Conservation (phyloP, 2,329 filamentous ascomycete genomes). For the Dactylellina haptotyla region DNA sequence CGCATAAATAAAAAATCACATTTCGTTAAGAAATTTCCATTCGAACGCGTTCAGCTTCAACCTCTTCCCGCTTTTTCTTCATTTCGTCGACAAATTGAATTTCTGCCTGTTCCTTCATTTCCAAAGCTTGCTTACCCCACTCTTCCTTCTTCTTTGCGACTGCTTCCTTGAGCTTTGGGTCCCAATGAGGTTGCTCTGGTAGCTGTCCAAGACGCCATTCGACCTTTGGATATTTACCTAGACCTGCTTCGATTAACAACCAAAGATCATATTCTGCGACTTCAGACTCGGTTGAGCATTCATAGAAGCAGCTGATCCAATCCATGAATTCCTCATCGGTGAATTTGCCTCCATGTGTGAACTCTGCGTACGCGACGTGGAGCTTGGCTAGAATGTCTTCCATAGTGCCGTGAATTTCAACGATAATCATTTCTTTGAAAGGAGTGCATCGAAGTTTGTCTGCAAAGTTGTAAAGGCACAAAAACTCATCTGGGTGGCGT, state of each 20-base stretch:
- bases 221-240: background rate
- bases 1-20: no score
- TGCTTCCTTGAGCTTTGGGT: background rate
- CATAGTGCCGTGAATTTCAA: background rate
- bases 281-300: slow-evolving; percentile 9
- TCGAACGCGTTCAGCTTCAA: background rate
- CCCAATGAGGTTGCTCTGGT: background rate
- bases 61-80: background rate
- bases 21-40: background rate
- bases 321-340: slow-evolving; percentile 12
- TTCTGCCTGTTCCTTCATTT: background rate
- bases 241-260: background rate
- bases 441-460: background rate
- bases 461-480: slow-evolving; percentile 25
- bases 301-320: slow-evolving; percentile 33
- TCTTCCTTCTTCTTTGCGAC: background rate
- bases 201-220: background rate
- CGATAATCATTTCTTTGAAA: slow-evolving; percentile 1
- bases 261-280: slow-evolving; percentile 11
- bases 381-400: background rate
- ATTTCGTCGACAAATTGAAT: background rate
- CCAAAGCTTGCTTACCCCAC: background rate
- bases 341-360: background rate
- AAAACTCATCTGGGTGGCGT: background rate
- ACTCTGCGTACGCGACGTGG: background rate